These are phyloP conservation scores for Mycocentrospora acerina DNA, from an alignment of 2,329 filamentous ascomycete genomes.

Conservation along the genomic window DNA sequence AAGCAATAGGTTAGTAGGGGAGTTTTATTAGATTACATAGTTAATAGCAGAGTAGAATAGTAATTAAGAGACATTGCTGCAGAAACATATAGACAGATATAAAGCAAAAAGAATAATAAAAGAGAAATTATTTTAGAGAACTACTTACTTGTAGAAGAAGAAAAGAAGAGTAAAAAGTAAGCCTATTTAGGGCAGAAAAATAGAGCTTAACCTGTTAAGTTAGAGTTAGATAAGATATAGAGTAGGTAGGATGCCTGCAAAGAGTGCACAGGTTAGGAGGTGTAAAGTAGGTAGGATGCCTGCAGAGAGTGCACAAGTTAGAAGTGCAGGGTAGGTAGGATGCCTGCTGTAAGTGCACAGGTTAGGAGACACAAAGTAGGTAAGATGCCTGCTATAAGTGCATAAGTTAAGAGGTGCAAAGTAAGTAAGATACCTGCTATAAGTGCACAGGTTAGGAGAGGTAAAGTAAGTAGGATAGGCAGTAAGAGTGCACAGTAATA, in stretches of 20 bases:
- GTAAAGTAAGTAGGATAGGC: not conserved
- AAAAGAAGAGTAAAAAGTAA: not conserved
- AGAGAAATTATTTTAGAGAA: constrained; percentile 1
- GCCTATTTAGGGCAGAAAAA: not conserved
- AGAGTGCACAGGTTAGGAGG: too few relatives aligned
- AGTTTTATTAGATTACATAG: constrained; percentile 9
- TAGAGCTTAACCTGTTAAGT: not conserved
- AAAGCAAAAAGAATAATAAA: too few relatives aligned
- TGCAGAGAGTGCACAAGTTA: too few relatives aligned
- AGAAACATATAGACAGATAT: too few relatives aligned
- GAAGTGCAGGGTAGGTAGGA: too few relatives aligned
- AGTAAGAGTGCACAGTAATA: not conserved
- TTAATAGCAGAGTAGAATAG: constrained; percentile 6
- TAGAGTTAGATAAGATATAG: not conserved
- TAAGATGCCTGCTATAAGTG: too few relatives aligned
- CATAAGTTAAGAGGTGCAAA: too few relatives aligned
- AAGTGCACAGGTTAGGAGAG: too few relatives aligned
- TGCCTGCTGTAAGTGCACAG: too few relatives aligned
- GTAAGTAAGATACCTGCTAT: too few relatives aligned
- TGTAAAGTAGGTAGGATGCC: not conserved
- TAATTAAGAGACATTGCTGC: not conserved
- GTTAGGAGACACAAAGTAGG: too few relatives aligned
- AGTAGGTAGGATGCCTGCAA: too few relatives aligned
- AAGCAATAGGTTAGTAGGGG: constrained; percentile 8
- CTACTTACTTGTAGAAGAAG: constrained; percentile 2